Base-by-base conservation (phyloP, 208 protist species). In the Eutreptiella sp. region DNA sequence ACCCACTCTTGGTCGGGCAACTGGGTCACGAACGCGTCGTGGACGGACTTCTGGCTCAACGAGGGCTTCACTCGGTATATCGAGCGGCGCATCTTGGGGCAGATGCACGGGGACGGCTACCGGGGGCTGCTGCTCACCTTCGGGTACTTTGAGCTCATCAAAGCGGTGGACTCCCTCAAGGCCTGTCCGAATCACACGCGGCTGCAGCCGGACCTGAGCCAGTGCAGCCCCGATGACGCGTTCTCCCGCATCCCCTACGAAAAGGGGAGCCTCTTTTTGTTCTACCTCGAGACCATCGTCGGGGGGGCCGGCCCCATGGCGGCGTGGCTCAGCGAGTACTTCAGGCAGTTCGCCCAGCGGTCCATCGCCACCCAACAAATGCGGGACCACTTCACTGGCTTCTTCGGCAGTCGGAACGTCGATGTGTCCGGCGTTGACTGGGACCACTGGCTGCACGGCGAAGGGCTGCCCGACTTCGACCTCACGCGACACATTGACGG, bases 1-100 rank as follows among this genome's bases (percentile, higher is more conserved):
- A 47, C 70, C 4, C 83, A 90, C 62, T 54, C 46, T 4, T 90
- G 83, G 81, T 78, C 61, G 38, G 84, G 84, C 38, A 90, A 90
- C 62, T 64, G 86, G 1, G 83, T 88, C 2, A 84, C 73, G 1
- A 80, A 64, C 19, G 1, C 28, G 53, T 43, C 58, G 14, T 78
- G 65, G 72, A 64, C 66, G 23, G 58, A 87, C 54, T 92, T 92
- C 65, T 92, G 82, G 75, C 62, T 79, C 3, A 83, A 86, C 52
- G 82, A 86, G 67, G 79, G 79, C 21, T 83, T 79, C 38, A 85
- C 79, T 0, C 41, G 35, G 53, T 62, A 61, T 24, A 19, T 47
- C 32, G 42, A 47, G 9, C 28, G 42, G 32, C 32, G 28, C 9
- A 47, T 47, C 32, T 47, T 47, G 9, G 9, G 3, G 9, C 9